These are phyloP conservation scores for Pleurostoma richardsiae DNA, from an alignment of 2,329 filamentous ascomycete genomes.

Conservation along the genomic window DNA sequence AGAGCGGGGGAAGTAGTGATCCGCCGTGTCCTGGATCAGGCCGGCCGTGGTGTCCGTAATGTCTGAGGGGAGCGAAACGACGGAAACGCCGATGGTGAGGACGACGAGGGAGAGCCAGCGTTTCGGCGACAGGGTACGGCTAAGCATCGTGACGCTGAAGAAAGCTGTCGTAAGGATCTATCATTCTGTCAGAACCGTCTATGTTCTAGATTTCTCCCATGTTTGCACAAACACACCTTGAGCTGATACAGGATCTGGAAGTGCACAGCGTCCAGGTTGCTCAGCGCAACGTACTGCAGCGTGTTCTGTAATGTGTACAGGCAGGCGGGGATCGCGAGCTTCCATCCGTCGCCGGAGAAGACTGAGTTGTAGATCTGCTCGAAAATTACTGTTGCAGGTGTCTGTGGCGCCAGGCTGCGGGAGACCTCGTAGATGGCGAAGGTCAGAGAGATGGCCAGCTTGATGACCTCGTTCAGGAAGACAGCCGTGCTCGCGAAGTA, in stretches of 20 bases:
- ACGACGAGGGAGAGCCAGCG: constrained; percentile 79
- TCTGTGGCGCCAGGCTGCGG: constrained; percentile 68
- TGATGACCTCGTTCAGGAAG: constrained; percentile 88
- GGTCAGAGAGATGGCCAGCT: constrained; percentile 79
- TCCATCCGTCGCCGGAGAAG: constrained; percentile 91
- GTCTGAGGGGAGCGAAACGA: constrained; percentile 73
- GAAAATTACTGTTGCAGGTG: constrained; percentile 75
- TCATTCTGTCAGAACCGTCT: neutral
- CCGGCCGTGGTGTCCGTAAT: constrained; percentile 48
- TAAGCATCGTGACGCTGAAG: constrained; percentile 76
- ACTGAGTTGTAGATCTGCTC: constrained; percentile 74
- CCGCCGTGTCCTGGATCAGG: constrained; percentile 57
- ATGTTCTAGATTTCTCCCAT: neutral
- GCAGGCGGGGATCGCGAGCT: constrained; percentile 80
- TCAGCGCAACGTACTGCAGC: constrained; percentile 87
- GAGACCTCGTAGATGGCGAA: constrained; percentile 87
- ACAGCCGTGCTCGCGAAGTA: constrained; percentile 94
- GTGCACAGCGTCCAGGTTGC: constrained; percentile 85
- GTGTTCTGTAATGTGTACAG: constrained; percentile 91
- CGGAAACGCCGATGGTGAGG: constrained; percentile 74
- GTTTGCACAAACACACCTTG: constrained; percentile 48
- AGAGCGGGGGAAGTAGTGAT: constrained; percentile 72
- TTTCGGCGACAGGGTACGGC: constrained; percentile 61
- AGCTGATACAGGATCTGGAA: constrained; percentile 93
- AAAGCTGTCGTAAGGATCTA: constrained; percentile 82